These are phyloP conservation scores for Gypsophila paniculata DNA, from an alignment of 179 eudicot genomes.

Conservation along the genomic window DNA sequence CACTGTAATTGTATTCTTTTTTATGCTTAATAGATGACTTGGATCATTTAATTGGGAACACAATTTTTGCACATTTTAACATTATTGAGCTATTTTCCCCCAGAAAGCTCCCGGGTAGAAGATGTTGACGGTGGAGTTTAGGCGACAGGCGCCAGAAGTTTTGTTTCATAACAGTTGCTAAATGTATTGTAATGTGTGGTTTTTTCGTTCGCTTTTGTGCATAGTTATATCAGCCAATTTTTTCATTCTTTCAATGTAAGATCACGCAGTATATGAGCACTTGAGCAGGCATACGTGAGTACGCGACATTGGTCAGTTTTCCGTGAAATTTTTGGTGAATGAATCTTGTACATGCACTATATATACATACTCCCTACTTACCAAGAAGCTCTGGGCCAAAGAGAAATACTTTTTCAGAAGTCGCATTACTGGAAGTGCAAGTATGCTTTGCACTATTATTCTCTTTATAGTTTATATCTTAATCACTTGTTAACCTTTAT, in stretches of 20 bases:
- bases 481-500: too few species aligned
- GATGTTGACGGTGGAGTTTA: constrained; percentile 10
- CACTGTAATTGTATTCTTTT: neutral
- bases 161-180: constrained; percentile 14
- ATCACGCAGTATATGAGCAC: constrained; percentile 11
- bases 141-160: constrained; percentile 20
- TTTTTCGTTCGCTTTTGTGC: constrained; percentile 21
- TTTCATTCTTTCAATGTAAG: constrained; percentile 33
- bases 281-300: constrained; percentile 20
- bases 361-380: too few species aligned
- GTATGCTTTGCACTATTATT: too few species aligned
- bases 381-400: too few species aligned
- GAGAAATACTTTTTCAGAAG: too few species aligned
- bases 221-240: constrained; percentile 30
- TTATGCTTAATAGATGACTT: neutral
- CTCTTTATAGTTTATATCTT: too few species aligned
- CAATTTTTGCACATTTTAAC: constrained; percentile 5
- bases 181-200: constrained; percentile 25
- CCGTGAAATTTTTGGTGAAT: constrained; percentile 29
- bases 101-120: constrained; percentile 31
- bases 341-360: constrained; percentile 13
- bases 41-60: neutral
- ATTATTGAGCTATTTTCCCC: neutral
- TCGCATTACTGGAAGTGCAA: too few species aligned
- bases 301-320: constrained; percentile 20